phyloP scores from a whole-genome alignment of 257 asterid genomes.

The Datura wrightii region DNA sequence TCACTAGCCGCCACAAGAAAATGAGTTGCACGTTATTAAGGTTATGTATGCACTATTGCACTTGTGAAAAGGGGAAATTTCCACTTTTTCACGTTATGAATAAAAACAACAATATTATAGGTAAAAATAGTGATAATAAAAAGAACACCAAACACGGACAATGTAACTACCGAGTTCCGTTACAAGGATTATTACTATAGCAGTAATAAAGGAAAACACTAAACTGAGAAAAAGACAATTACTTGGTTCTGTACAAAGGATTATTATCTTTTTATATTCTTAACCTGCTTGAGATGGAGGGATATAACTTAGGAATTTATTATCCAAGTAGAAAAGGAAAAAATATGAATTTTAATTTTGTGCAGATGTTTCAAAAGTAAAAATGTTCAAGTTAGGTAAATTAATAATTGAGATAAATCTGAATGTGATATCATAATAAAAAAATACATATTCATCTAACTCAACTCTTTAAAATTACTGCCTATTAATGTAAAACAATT shows the following conservation, averaged over 20 bases:
- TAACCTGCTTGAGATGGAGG: background rate
- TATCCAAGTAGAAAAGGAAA: background rate
- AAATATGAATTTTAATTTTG: background rate
- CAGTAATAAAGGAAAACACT: background rate
- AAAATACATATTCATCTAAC: background rate
- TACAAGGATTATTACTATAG: background rate
- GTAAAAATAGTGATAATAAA: background rate
- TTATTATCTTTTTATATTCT: background rate
- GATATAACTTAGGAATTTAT: background rate
- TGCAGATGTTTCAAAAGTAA: background rate
- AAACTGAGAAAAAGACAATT: background rate
- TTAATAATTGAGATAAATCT: background rate
- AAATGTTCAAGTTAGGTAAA: background rate
- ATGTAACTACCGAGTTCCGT: background rate
- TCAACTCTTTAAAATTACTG: background rate
- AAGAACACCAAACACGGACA: background rate
- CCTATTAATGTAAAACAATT: background rate
- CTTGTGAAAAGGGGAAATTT: background rate
- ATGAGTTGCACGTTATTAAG: background rate
- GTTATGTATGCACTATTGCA: background rate
- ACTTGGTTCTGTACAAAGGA: background rate
- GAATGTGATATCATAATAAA: background rate
- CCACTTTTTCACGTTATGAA: background rate
- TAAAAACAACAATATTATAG: background rate
- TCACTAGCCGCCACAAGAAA: constrained; percentile 20